Base-by-base conservation (phyloP, 2,329 filamentous ascomycete species). In the Meredithiella fracta region DNA sequence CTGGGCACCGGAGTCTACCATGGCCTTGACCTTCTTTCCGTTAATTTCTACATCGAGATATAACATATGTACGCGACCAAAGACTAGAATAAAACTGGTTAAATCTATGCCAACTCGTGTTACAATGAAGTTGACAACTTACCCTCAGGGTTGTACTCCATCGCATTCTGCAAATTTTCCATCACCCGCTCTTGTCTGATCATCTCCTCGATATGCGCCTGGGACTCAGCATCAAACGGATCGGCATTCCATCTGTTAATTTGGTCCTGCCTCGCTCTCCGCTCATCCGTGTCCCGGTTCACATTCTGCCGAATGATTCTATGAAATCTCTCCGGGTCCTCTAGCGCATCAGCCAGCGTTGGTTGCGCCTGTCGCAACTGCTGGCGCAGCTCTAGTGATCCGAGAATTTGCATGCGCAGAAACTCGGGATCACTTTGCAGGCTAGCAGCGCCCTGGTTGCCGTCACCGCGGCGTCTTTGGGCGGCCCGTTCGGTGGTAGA, bases 111-210 rank as follows among this genome's bases (percentile, higher is more conserved):
- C n/a, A n/a, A n/a, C n/a, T n/a, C n/a, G n/a, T n/a, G n/a, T n/a
- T n/a, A n/a, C n/a, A n/a, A n/a, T n/a, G n/a, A n/a, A n/a, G n/a
- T n/a, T n/a, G 42, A 52, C 44, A 44, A 69, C 77, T 63, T 71
- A 94, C 91, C 91, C 78, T 97, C 92, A 0, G 92, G 92, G 64
- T 94, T 95, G 69, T 97, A 84, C 70, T 97, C 91, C 77, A 96
- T 91, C 44, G 92, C 92, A 69, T 90, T 92, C 65, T 97, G 89
- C 59, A 97, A 69, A 65, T 98, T 98, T 70, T 96, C 89, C 68
- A 91, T 89, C 49, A 98, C 91, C 15, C 84, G 78, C 70, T 97
- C 86, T 69, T 96, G 86, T 56, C 92, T 83, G 65, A 98, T 98
- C 69, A 97, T 94, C 70, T 98, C 92, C 66, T 92, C 91, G 60